Evolutionary conservation across 305 asterid species (phyloP), one percentile per base, ranked within the genome.

Genomic region (Withania somnifera): DNA sequence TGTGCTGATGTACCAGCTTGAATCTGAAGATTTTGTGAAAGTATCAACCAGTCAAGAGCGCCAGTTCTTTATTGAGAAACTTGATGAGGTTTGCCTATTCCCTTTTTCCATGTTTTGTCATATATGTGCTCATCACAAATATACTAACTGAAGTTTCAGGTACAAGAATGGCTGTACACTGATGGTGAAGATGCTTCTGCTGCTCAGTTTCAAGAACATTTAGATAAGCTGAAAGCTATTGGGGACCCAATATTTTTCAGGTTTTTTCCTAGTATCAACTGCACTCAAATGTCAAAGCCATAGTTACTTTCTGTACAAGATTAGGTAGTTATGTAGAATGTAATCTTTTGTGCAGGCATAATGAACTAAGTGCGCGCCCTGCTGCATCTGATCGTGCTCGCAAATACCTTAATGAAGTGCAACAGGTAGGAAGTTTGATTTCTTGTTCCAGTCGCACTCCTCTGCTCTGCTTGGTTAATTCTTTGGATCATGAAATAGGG

Each of bases 151-250:
- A 36, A 79, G 11, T 19, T 66, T 84, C 90, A 96, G 99, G 98
- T 88, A 66, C 95, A 97, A 88, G 98, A 97, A 30, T 97, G 99
- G 98, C 83, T 97, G 90, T 97, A 97, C 86, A 93, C 97, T 86
- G 99, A 97, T 87, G 99, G 98, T 82, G 99, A 97, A 90, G 98
- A 97, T 89, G 99, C 98, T 85, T 91, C 97, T 86, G 98, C 97
- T 68, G 60, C 91, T 84, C 95, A 94, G 84, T 97, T 97, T 85
- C 87, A 93, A 89, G 89, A 92, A 87, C 97, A 89, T 67, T 87
- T 94, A 83, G 97, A 97, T 84, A 88, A 71, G 90, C 84, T 96
- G 89, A 94, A 93, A 85, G 92, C 98, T 85, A 83, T 93, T 80
- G 98, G 98, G 20, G 98, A 94, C 84, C 99, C 99, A 20, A 96